Evolutionary conservation across 2,329 filamentous ascomycete genomes (phyloP).

Genomic region (Hypoxylon sp.): DNA sequence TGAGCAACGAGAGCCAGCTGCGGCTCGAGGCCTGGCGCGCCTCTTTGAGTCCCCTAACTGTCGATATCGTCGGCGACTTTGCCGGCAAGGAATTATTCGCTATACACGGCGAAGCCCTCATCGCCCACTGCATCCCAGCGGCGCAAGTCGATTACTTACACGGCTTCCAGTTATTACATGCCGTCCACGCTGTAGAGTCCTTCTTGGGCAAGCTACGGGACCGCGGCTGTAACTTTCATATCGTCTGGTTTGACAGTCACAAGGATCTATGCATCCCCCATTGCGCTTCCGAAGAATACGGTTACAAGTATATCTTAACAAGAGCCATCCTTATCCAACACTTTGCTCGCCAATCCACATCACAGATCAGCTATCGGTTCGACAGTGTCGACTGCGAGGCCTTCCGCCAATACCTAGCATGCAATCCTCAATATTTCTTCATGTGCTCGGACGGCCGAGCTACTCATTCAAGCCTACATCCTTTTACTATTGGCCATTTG

Average conservation of each 20-base stretch:
- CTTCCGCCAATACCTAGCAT: slow-evolving; percentile 70
- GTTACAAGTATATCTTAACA: slow-evolving; percentile 71
- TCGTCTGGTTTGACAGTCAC: slow-evolving; percentile 76
- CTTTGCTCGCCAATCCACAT: slow-evolving; percentile 55
- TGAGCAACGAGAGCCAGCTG: neutral
- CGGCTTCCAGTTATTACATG: slow-evolving; percentile 80
- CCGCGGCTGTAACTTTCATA: slow-evolving; percentile 78
- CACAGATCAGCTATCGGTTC: slow-evolving; percentile 62
- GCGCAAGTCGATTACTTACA: slow-evolving; percentile 73
- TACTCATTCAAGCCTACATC: slow-evolving; percentile 16
- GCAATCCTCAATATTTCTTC: slow-evolving; percentile 73
- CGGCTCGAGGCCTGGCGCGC: slow-evolving; percentile 35
- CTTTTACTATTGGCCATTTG: slow-evolving; percentile 50
- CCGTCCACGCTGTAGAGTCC: slow-evolving; percentile 76
- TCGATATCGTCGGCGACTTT: slow-evolving; percentile 82
- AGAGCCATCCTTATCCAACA: slow-evolving; percentile 76
- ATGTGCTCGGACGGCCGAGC: slow-evolving; percentile 75
- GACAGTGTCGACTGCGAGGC: slow-evolving; percentile 61
- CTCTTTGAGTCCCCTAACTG: slow-evolving; percentile 51
- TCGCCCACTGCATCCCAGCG: slow-evolving; percentile 74
- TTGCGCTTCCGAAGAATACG: slow-evolving; percentile 48
- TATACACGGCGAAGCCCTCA: slow-evolving; percentile 80
- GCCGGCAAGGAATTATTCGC: slow-evolving; percentile 80
- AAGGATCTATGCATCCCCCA: slow-evolving; percentile 69
- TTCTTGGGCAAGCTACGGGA: slow-evolving; percentile 73